Base-by-base conservation (phyloP, 192 early-diverging fungal species). In the Allomyces arbusculus region DNA sequence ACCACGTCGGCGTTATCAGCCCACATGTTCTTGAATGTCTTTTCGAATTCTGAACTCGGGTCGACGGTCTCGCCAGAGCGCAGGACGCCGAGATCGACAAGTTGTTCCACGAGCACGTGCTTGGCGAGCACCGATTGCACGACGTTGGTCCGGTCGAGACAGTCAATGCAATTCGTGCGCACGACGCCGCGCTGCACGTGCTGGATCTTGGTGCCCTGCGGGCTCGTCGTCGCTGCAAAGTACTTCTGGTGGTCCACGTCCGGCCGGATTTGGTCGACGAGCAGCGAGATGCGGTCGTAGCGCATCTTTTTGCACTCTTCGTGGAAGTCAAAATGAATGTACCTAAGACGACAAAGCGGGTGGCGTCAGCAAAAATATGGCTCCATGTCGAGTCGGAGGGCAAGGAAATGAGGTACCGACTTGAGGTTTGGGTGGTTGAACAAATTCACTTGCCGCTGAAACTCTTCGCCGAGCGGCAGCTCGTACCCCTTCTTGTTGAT, bases 161-260 rank as follows among this genome's bases (percentile, higher is more conserved):
- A 99, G 76, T 99, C 97, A 88, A 99, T 95, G 75, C 97, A 99
- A 74, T 99, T 99, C 3, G 94, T 87, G 63, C 97, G 87, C 43
- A 93, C 77, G 16, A 95, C 87, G 10, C 89, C 91, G 6, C 20
- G 50, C 50, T 58, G 50, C 44, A 69, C 22, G 24, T 69, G 62
- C 44, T 25, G 16, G 10, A 67, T 64, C 22, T 20, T 44, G 4
- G 45, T 23, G 22, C 44, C 63, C 64, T 22, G 65, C 65, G n/a
- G 62, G 55, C 33, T 44, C 22, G 12, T 40, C 44, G 23, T 62
- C 62, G 5, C 67, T 66, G 45, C 64, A 26, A 71, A 80, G 67
- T 73, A 86, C 33, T 79, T 82, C 67, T 88, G 87, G 24, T 80
- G 71, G 4, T 73, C 67, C 63, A 89, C 80, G 22, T 87, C 81